Percentiles rank a stretch among this genome's conserved stretches.
phyloP scores from a whole-genome alignment of 2,329 filamentous ascomycete genomes.

The Penicillium italicum region DNA sequence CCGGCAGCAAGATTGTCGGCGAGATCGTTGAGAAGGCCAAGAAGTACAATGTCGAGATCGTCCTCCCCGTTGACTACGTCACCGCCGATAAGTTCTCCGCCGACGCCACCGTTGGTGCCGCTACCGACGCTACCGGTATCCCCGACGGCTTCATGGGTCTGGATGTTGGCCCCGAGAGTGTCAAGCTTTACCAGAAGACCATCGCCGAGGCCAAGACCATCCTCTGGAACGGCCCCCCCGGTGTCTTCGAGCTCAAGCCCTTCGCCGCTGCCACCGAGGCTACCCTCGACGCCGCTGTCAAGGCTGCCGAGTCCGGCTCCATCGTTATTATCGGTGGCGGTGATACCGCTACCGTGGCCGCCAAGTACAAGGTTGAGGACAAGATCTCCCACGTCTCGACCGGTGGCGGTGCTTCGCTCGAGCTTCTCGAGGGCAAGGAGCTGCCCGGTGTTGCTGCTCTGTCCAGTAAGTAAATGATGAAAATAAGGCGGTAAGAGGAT shows the following conservation, averaged over 20 bases:
- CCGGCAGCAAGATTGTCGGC: slow-evolving; percentile 84
- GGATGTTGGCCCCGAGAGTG: slow-evolving; percentile 84
- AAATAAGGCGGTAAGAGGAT: neutral
- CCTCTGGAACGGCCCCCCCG: slow-evolving; percentile 96
- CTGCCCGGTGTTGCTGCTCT: slow-evolving; percentile 89
- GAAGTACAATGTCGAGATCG: slow-evolving; percentile 91
- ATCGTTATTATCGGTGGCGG: slow-evolving; percentile 98
- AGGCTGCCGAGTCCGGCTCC: slow-evolving; percentile 75
- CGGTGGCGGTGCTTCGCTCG: slow-evolving; percentile 89
- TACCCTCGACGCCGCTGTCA: slow-evolving; percentile 83
- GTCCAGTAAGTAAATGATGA: slow-evolving; percentile 62
- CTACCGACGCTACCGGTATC: slow-evolving; percentile 83
- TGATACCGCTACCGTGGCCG: slow-evolving; percentile 95
- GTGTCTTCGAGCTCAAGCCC: slow-evolving; percentile 95
- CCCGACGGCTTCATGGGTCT: slow-evolving; percentile 98
- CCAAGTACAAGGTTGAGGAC: slow-evolving; percentile 93
- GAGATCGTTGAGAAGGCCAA: slow-evolving; percentile 92
- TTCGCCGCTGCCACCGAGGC: slow-evolving; percentile 91
- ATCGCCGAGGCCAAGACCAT: slow-evolving; percentile 91
- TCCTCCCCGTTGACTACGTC: slow-evolving; percentile 91
- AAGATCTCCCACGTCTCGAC: slow-evolving; percentile 98
- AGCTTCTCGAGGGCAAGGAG: slow-evolving; percentile 97
- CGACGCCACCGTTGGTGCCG: slow-evolving; percentile 74
- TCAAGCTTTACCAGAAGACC: slow-evolving; percentile 81
- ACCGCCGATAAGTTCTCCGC: slow-evolving; percentile 92